Percentiles rank a stretch among this genome's conserved stretches.
Evolutionary conservation across 768 basidiomycete genomes (phyloP).

Genomic region (Krasilnikovozyma curviuscula): DNA sequence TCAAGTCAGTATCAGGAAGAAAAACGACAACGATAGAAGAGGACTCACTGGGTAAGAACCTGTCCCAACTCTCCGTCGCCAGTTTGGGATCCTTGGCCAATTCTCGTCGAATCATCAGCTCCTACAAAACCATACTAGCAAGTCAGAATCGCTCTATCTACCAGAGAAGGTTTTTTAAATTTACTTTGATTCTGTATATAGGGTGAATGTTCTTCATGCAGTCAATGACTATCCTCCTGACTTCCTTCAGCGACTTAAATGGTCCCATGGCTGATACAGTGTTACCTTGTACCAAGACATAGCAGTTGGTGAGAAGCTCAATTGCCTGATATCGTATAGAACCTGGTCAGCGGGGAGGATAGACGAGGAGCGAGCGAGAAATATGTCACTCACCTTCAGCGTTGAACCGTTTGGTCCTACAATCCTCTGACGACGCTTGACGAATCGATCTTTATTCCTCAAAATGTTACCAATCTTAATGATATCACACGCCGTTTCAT

Average conservation of each 20-base stretch:
- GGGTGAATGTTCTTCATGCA: slow-evolving; percentile 99
- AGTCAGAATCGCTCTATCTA: slow-evolving; percentile 3
- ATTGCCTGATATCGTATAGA: slow-evolving; percentile 48
- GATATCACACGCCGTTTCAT: slow-evolving; percentile 79
- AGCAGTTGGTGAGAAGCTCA: slow-evolving; percentile 85
- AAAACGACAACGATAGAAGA: not conserved
- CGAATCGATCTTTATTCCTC: slow-evolving; percentile 87
- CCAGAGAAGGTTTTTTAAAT: not conserved
- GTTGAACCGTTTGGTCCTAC: slow-evolving; percentile 96
- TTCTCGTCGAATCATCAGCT: slow-evolving; percentile 95
- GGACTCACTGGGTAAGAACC: slow-evolving; percentile 58
- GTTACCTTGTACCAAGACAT: slow-evolving; percentile 92
- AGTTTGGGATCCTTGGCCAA: slow-evolving; percentile 95
- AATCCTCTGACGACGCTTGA: slow-evolving; percentile 85
- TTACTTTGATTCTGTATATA: slow-evolving; percentile 91
- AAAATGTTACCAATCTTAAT: slow-evolving; percentile 93
- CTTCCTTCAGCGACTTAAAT: slow-evolving; percentile 86
- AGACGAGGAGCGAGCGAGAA: not conserved
- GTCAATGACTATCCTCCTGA: slow-evolving; percentile 84
- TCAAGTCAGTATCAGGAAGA: not conserved
- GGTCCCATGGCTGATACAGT: slow-evolving; percentile 98
- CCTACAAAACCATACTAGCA: slow-evolving; percentile 38
- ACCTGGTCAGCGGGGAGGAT: not conserved
- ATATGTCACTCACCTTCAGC: slow-evolving; percentile 47
- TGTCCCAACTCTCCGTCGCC: slow-evolving; percentile 83